Percentiles rank a stretch among this genome's conserved stretches.
phyloP scores from a whole-genome alignment of 2,329 filamentous ascomycete species.

The Trichoderma sp. region DNA sequence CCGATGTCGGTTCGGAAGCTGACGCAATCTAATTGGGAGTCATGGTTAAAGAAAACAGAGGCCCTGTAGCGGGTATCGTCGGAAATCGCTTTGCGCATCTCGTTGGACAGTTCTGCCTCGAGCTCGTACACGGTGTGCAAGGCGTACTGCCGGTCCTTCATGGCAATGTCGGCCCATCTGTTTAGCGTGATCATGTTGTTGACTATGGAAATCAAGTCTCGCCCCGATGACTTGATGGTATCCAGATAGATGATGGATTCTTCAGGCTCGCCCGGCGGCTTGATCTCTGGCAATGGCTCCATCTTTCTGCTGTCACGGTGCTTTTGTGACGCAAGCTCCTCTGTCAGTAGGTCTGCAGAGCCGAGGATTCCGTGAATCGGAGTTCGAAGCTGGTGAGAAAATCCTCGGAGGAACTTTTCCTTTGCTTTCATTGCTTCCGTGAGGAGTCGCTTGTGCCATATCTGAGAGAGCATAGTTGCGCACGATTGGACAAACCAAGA shows the following conservation, averaged over 20 bases:
- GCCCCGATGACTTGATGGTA: conserved; percentile 1
- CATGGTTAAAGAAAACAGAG: neutral
- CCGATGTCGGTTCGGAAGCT: neutral
- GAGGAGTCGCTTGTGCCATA: conserved; percentile 2
- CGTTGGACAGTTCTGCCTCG: neutral
- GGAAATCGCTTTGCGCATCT: neutral
- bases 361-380: neutral
- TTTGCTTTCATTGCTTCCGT: conserved; percentile 6
- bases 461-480: conserved; percentile 9
- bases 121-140: neutral
- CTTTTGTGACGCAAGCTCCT: neutral
- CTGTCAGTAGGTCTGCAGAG: neutral
- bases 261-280: neutral
- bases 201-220: conserved; percentile 11
- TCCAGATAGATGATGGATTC: neutral
- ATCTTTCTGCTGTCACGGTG: neutral
- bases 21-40: neutral
- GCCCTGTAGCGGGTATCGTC: neutral
- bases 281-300: neutral
- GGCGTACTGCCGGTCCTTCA: neutral
- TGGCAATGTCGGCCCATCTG: neutral
- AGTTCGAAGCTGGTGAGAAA: conserved; percentile 12
- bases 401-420: conserved; percentile 4
- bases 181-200: conserved; percentile 10
- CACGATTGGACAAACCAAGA: conserved; percentile 7